Base-by-base conservation (phyloP, 306 rosid genomes). In the Cajanus cajan region DNA sequence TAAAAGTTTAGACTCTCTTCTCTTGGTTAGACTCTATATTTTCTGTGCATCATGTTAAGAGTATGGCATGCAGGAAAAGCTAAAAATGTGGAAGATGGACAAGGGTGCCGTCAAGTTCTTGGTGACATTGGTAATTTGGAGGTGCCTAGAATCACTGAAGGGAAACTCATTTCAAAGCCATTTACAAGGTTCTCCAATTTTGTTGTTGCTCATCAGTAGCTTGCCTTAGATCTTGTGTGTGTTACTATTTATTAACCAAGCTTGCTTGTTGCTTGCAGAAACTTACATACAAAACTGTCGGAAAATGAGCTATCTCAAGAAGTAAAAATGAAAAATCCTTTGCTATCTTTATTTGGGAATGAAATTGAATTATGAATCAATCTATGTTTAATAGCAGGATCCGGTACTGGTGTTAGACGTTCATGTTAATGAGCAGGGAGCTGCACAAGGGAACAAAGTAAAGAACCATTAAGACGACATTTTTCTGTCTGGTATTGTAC, bases 91-190 rank as follows among this genome's bases (percentile, higher is more conserved):
- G 39, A 44, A 12, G 69, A 4, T 34, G 31, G 39, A 48, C 43
- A 37, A 52, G 15, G 71, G 4, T 24, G 39, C 31, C 74, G 80
- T 41, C 68, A 37, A 39, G 73, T 37, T 78, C 78, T 83, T 47
- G 80, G 80, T 40, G 80, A 83, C 37, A 83, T 78, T 66, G 80
- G 86, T 58, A 83, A 78, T 68, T 22, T 66, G 48, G 83, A 72
- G n/a, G 43, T 40, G 45, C 6, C 37, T 58, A 40, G 43, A 45
- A 34, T n/a, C 8, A 36, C 41, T 1, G 73, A 55, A 19, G 72
- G 67, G 9, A n/a, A n/a, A n/a, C n/a, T n/a, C n/a, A n/a, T n/a
- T n/a, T n/a, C n/a, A n/a, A 73, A 63, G 19, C 78, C 77, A 9
- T 28, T 79, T 7, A 48, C 62, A 39, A 83, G 81, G 86, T 83